phyloP scores from a whole-genome alignment of 768 basidiomycete genomes.

The Ramaria sp. region DNA sequence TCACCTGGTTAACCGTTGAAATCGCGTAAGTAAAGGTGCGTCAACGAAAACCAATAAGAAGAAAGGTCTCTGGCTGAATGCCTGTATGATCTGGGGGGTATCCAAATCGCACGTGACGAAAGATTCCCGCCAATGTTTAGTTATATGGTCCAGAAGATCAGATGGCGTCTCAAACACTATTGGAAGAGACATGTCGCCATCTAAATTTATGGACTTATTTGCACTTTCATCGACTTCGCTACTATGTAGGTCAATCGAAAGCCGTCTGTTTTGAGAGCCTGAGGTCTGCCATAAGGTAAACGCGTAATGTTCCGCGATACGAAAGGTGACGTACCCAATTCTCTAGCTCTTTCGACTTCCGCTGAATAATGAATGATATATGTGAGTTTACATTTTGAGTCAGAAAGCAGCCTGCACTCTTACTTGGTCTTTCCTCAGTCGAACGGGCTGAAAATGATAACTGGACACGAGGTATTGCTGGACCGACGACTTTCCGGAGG shows the following conservation, averaged over 20 bases:
- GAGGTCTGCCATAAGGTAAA: slow-evolving; percentile 1
- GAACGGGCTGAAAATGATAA: slow-evolving; percentile 47
- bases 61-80: slow-evolving; percentile 80
- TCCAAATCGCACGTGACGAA: slow-evolving; percentile 74
- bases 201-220: not conserved
- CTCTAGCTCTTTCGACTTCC: too few species aligned
- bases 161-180: slow-evolving; percentile 16
- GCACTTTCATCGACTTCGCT: not conserved
- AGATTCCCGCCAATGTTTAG: slow-evolving; percentile 66
- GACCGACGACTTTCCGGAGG: slow-evolving; percentile 38
- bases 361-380: not conserved
- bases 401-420: not conserved
- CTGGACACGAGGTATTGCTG: slow-evolving; percentile 46
- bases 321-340: not conserved
- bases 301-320: slow-evolving; percentile 8
- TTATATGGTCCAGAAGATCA: slow-evolving; percentile 62
- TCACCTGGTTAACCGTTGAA: slow-evolving; percentile 24
- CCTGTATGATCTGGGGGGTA: slow-evolving; percentile 43
- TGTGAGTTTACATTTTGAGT: too few species aligned
- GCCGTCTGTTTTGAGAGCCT: not conserved
- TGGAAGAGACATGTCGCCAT: not conserved
- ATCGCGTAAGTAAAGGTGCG: slow-evolving; percentile 37
- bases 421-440: slow-evolving; percentile 20
- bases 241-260: slow-evolving; percentile 3
- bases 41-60: slow-evolving; percentile 79